Base-by-base conservation (phyloP, 768 basidiomycete genomes). In the Phaeotremella skinneri region DNA sequence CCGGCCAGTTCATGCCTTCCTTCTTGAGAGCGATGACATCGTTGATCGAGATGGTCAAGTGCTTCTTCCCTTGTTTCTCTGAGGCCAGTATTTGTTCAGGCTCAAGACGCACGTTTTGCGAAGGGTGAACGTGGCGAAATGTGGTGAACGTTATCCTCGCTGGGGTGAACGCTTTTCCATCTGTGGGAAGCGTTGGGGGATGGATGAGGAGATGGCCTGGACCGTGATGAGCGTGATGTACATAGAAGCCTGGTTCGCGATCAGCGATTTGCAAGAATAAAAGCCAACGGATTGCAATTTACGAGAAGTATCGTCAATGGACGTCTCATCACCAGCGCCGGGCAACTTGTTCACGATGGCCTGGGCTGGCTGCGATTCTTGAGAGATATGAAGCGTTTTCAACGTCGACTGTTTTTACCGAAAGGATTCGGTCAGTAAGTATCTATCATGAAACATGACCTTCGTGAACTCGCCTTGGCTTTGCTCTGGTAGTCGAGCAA, bases 191-290 rank as follows among this genome's bases (percentile, higher is more conserved):
- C 2, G 55, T 58, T 2, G 61, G 56, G 49, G 66, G 66, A 43
- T 67, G 56, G 26, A 67, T 49, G 42, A 67, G 55, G 13, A 67
- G 34, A 42, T 67, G 66, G 3, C 66, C 66, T 5, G 62, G 62
- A 37, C 66, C 66, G 29, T 67, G 62, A 31, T 56, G 47, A 2
- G 16, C 26, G 29, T 67, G 66, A 27, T 56, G 48, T 14, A 67
- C 62, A 34, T 63, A 67, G 56, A 63, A 67, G 27, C 66, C 66
- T 67, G 29, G 9, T 32, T 4, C 4, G 29, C 30, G 7, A 54
- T 29, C 17, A 37, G 34, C 34, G 17, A 37, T 37, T 7, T 37
- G 34, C 17, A 7, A 7, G 34, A 7, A 17, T 7, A 20, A 55
- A 21, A 7, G 6, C 16, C 20, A 37, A 37, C 17, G 7, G 13